phyloP scores from a whole-genome alignment of 441 rosid genomes.

The Caryocar brasiliense region DNA sequence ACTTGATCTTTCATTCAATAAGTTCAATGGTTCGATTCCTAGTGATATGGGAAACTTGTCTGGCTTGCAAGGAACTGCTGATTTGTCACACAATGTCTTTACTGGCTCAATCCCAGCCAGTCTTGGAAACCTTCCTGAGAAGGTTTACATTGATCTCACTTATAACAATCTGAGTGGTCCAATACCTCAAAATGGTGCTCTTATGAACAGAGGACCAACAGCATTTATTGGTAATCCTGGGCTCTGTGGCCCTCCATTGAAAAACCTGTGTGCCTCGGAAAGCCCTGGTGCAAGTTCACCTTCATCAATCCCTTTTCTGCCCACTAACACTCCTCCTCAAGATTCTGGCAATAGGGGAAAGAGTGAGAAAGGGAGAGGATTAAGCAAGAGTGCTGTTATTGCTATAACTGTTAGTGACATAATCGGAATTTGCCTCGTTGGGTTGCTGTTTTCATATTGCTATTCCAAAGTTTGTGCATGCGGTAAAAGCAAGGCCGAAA shows the following conservation, averaged over 20 bases:
- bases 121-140: constrained; percentile 83
- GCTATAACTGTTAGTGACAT: constrained; percentile 72
- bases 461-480: constrained; percentile 52
- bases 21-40: constrained; percentile 61
- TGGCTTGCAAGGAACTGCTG: constrained; percentile 85
- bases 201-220: constrained; percentile 87
- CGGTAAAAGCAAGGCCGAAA: constrained; percentile 28
- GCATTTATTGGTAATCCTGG: constrained; percentile 82
- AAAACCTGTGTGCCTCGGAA: constrained; percentile 52
- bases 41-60: constrained; percentile 66
- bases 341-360: constrained; percentile 22
- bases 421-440: constrained; percentile 75
- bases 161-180: constrained; percentile 82
- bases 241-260: constrained; percentile 85
- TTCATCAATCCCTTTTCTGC: constrained; percentile 67
- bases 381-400: constrained; percentile 54
- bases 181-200: constrained; percentile 87
- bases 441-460: constrained; percentile 74
- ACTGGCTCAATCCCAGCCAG: constrained; percentile 70
- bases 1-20: constrained; percentile 69
- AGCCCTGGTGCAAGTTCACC: constrained; percentile 37
- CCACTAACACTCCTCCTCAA: constrained; percentile 44
- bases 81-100: constrained; percentile 79
- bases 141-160: constrained; percentile 84
- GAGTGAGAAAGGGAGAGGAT: constrained; percentile 37